These are phyloP conservation scores for Lonicera japonica DNA, from an alignment of 129 eudicot genomes.

Conservation along the genomic window DNA sequence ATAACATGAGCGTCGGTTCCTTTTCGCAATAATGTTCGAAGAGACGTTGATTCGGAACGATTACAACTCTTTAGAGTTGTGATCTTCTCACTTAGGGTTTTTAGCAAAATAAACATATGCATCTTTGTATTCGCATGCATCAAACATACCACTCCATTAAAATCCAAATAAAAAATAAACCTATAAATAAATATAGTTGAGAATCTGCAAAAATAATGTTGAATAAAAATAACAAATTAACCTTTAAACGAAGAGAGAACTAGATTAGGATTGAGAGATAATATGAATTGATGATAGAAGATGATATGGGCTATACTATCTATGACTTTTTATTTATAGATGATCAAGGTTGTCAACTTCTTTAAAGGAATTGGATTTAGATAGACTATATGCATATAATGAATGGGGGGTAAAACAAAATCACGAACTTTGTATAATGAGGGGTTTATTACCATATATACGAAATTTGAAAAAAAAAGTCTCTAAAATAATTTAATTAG, in stretches of 20 bases:
- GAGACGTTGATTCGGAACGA: neutral
- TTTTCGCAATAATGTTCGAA: neutral
- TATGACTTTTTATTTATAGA: too few species aligned
- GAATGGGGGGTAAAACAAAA: too few species aligned
- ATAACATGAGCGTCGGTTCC: too few species aligned
- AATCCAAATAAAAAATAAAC: neutral
- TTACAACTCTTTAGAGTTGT: neutral
- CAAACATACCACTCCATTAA: too few species aligned
- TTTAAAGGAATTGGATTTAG: too few species aligned
- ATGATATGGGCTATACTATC: too few species aligned
- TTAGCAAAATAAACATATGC: constrained; percentile 2
- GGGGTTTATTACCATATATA: too few species aligned
- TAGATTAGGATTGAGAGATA: neutral
- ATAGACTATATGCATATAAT: too few species aligned
- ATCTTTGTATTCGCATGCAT: neutral
- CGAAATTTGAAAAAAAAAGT: too few species aligned
- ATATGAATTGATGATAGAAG: neutral
- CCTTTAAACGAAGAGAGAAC: neutral
- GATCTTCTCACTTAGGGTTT: constrained; percentile 6
- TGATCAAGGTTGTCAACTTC: too few species aligned
- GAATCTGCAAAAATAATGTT: neutral
- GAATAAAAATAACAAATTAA: constrained; percentile 24
- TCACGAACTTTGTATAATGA: too few species aligned
- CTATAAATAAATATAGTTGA: neutral
- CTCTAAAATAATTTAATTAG: too few species aligned